Percentiles rank a stretch among this genome's conserved stretches.
These are phyloP conservation scores for Xylariaceae sp. DNA, from an alignment of 2,329 filamentous ascomycete genomes.

Conservation along the genomic window DNA sequence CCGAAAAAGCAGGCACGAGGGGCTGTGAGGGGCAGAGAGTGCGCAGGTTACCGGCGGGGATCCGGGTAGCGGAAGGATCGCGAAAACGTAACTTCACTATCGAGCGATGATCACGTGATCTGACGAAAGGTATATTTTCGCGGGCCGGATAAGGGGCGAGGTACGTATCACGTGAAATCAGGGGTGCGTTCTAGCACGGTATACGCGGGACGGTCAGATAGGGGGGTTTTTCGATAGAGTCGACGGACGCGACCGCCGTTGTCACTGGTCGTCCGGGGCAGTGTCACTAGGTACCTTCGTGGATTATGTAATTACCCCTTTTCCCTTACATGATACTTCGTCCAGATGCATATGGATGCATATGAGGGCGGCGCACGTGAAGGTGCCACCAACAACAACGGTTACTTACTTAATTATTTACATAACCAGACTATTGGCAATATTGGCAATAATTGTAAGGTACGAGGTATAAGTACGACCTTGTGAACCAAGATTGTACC, in stretches of 20 bases:
- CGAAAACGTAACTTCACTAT: not conserved
- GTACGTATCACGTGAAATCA: not conserved
- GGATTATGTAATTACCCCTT: not conserved
- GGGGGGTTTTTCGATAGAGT: not conserved
- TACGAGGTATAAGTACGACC: not conserved
- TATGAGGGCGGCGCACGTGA: not conserved
- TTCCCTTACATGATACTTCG: not conserved
- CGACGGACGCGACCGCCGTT: no score
- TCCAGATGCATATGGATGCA: not conserved
- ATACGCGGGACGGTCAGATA: not conserved
- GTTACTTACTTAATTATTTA: not conserved
- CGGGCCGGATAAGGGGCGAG: not conserved
- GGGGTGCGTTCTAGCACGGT: not conserved
- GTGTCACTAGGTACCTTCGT: not conserved
- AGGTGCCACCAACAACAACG: not conserved
- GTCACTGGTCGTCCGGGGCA: no score
- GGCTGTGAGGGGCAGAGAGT: not conserved
- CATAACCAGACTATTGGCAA: not conserved
- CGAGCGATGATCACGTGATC: not conserved
- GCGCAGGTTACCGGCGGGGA: not conserved
- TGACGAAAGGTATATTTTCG: not conserved
- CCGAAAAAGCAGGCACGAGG: not conserved
- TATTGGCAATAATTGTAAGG: not conserved
- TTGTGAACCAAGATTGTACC: not conserved
- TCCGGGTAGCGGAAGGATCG: not conserved